Conservation (phyloP, 805 yeast genomes). For the Candida dajiaensis region DNA sequence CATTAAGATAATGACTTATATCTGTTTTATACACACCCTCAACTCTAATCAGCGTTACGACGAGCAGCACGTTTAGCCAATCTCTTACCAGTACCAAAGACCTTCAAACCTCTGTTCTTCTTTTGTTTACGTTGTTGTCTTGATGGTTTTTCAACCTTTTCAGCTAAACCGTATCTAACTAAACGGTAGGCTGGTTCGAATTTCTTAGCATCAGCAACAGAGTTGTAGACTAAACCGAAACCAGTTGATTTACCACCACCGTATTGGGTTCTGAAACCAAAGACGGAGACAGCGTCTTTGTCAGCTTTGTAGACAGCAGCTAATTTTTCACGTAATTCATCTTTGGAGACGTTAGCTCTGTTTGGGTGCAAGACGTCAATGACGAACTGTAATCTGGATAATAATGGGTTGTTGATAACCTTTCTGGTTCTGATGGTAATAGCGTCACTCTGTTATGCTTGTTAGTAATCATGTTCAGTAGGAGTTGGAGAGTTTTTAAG, state of each 20-base stretch:
- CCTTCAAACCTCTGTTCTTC: slow-evolving; percentile 99
- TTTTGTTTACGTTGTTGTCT: slow-evolving; percentile 99
- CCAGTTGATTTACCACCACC: slow-evolving; percentile 99
- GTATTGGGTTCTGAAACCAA: slow-evolving; percentile 98
- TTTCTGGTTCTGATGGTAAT: slow-evolving; percentile 99
- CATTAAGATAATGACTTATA: slow-evolving; percentile 8
- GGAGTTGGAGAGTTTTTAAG: too few species aligned
- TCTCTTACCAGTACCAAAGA: slow-evolving; percentile 96
- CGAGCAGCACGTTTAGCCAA: slow-evolving; percentile 89
- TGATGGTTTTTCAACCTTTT: slow-evolving; percentile 93
- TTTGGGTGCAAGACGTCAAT: slow-evolving; percentile 99
- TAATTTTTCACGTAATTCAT: slow-evolving; percentile 93
- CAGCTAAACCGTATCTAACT: slow-evolving; percentile 97
- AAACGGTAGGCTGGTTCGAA: slow-evolving; percentile 99
- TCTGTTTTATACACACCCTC: slow-evolving; percentile 2
- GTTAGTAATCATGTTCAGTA: slow-evolving; percentile 18
- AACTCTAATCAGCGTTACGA: slow-evolving; percentile 74
- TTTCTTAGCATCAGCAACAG: slow-evolving; percentile 94
- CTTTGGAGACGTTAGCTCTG: slow-evolving; percentile 98
- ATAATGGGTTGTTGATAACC: slow-evolving; percentile 97
- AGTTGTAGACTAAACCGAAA: slow-evolving; percentile 98
- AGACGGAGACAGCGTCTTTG: slow-evolving; percentile 92
- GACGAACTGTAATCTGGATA: slow-evolving; percentile 99
- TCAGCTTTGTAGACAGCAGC: slow-evolving; percentile 87
- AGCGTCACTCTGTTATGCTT: slow-evolving; percentile 78